phyloP scores from a whole-genome alignment of 2,329 filamentous ascomycete genomes.

The Fusarium chlamydosporum region DNA sequence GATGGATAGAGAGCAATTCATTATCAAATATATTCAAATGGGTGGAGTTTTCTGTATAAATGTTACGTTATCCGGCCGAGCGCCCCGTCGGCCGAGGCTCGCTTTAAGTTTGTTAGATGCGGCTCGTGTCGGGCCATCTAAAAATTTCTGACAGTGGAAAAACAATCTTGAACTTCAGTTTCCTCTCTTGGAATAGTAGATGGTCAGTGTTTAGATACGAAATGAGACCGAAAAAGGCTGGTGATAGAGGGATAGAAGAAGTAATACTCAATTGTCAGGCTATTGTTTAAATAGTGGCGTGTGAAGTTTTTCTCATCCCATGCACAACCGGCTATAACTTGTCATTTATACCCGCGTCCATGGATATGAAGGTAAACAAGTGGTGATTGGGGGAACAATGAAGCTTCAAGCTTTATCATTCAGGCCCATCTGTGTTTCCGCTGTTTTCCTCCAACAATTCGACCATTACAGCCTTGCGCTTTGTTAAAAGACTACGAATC shows the following conservation, averaged over 20 bases:
- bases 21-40: slow-evolving; percentile 15
- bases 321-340: no score
- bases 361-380: no score
- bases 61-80: slow-evolving; percentile 25
- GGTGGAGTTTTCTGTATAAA: slow-evolving; percentile 21
- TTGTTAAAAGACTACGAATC: no score
- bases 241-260: neutral
- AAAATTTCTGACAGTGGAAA: neutral
- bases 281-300: neutral
- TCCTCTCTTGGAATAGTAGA: slow-evolving; percentile 14
- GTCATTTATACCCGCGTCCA: no score
- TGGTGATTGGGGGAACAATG: no score
- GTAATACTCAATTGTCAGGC: slow-evolving; percentile 1
- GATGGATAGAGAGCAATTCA: slow-evolving; percentile 18
- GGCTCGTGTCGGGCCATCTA: slow-evolving; percentile 19
- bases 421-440: no score
- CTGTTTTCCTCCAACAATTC: no score
- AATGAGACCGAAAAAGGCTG: neutral
- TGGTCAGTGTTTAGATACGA: slow-evolving; percentile 8
- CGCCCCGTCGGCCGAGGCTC: slow-evolving; percentile 16
- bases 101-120: slow-evolving; percentile 21
- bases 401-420: no score
- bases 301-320: neutral
- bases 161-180: slow-evolving; percentile 2
- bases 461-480: no score